Percentiles rank a stretch among this genome's conserved stretches.
Evolutionary conservation across 805 yeast species (phyloP).

Genomic region (Yueomyces sinensis): DNA sequence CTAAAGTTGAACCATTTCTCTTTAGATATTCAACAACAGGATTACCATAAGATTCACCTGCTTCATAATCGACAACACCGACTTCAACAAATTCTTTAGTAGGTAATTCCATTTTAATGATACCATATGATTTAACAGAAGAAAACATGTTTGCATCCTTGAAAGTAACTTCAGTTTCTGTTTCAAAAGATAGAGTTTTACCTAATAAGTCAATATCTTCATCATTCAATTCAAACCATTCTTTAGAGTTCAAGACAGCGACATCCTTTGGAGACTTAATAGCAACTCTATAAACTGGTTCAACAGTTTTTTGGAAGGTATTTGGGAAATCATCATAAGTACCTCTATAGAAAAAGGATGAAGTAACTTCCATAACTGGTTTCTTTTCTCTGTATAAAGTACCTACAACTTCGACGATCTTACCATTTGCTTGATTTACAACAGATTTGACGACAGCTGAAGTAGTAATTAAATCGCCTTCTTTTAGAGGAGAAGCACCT

Average conservation of each 20-base stretch:
- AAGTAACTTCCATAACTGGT: conserved; percentile 87
- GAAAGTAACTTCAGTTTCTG: conserved; percentile 71
- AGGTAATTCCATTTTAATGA: conserved; percentile 76
- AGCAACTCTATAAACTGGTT: conserved; percentile 73
- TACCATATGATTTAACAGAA: conserved; percentile 74
- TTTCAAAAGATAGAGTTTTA: conserved; percentile 78
- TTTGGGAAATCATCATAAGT: conserved; percentile 74
- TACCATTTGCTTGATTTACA: conserved; percentile 83
- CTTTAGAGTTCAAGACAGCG: conserved; percentile 88
- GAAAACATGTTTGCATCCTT: conserved; percentile 65
- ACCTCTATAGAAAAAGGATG: conserved; percentile 96
- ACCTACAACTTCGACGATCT: conserved; percentile 91
- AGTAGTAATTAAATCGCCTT: conserved; percentile 75
- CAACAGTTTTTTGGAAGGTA: conserved; percentile 80
- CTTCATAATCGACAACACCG: conserved; percentile 75
- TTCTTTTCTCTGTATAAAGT: conserved; percentile 60
- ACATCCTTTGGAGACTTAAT: conserved; percentile 73
- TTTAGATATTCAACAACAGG: conserved; percentile 90
- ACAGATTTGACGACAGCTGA: conserved; percentile 80
- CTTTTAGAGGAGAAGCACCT: conserved; percentile 79
- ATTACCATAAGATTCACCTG: conserved; percentile 90
- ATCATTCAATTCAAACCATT: conserved; percentile 85
- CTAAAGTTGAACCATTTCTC: conserved; percentile 87
- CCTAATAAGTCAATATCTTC: conserved; percentile 57
- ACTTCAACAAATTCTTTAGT: conserved; percentile 78